phyloP scores from a whole-genome alignment of 225 moss, liverwort and hornwort species.

The Takakia lepidozioides region DNA sequence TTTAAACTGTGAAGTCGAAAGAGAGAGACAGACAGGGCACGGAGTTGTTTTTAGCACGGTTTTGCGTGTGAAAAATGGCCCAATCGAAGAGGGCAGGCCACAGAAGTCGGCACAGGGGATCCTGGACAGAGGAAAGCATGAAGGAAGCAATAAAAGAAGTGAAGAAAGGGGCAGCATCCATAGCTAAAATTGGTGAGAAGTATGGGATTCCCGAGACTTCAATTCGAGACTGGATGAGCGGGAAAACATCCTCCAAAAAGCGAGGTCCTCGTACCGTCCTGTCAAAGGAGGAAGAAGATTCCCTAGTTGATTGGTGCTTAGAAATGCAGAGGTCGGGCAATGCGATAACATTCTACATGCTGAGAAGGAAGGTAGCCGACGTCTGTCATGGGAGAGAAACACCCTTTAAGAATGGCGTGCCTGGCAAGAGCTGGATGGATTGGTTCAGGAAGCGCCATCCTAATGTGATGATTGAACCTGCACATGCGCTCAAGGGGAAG shows the following conservation, averaged over 20 bases:
- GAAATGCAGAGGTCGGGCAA: conserved; percentile 44
- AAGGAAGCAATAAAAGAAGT: conserved; percentile 60
- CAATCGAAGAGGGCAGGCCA: conserved; percentile 30
- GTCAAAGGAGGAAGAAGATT: conserved; percentile 48
- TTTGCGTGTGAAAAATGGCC: conserved; percentile 11
- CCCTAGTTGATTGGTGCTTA: conserved; percentile 56
- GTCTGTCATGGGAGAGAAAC: conserved; percentile 56
- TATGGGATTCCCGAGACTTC: conserved; percentile 60
- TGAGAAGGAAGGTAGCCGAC: conserved; percentile 49
- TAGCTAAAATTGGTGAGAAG: conserved; percentile 64
- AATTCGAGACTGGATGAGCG: conserved; percentile 54
- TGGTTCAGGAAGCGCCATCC: conserved; percentile 63
- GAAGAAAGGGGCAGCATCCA: conserved; percentile 46
- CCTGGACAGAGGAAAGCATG: conserved; percentile 55
- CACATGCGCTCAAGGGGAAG: conserved; percentile 33
- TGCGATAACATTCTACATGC: conserved; percentile 53
- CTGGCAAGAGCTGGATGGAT: conserved; percentile 66
- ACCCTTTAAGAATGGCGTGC: conserved; percentile 54
- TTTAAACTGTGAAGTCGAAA: too few relatives aligned
- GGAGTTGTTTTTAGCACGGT: too few relatives aligned
- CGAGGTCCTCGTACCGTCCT: conserved; percentile 51
- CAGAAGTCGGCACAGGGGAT: conserved; percentile 42
- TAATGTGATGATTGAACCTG: conserved; percentile 51
- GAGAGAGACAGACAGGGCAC: conserved; percentile 22
- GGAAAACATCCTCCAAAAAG: conserved; percentile 60